These are phyloP conservation scores for Heimioporus sp. DNA, from an alignment of 768 basidiomycete genomes.

Conservation along the genomic window DNA sequence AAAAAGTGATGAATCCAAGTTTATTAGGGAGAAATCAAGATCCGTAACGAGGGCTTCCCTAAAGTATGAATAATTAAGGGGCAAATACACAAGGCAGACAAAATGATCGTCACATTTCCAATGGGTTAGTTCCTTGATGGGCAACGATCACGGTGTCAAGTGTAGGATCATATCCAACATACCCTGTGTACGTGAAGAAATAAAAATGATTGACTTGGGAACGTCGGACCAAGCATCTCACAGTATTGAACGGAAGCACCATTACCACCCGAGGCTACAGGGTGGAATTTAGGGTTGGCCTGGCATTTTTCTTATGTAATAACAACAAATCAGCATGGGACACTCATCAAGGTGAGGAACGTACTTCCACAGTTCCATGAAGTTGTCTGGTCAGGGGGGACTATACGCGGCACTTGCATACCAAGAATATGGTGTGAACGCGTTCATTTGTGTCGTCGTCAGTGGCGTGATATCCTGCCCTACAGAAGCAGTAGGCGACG, in stretches of 20 bases:
- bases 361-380: conserved; percentile 58
- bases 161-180: conserved; percentile 41
- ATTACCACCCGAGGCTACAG: conserved; percentile 49
- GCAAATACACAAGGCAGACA: not conserved
- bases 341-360: conserved; percentile 10
- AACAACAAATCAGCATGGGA: not conserved
- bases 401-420: conserved; percentile 56
- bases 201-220: too few relatives aligned
- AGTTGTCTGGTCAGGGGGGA: conserved; percentile 36
- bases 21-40: conserved; percentile 10
- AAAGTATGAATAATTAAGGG: not conserved
- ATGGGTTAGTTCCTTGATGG: conserved; percentile 29
- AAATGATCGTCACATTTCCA: too few relatives aligned
- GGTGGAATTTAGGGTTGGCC: conserved; percentile 45
- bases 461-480: conserved; percentile 43
- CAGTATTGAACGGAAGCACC: conserved; percentile 43
- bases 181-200: too few relatives aligned
- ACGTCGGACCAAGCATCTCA: conserved; percentile 7
- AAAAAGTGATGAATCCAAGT: conserved; percentile 42
- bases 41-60: not conserved
- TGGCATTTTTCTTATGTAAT: conserved; percentile 41
- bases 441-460: conserved; percentile 37
- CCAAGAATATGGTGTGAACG: conserved; percentile 46
- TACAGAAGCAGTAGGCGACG: conserved; percentile 24
- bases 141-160: conserved; percentile 30